Conservation (phyloP, 2,329 filamentous ascomycete species). For the Verticillium klebahnii region DNA sequence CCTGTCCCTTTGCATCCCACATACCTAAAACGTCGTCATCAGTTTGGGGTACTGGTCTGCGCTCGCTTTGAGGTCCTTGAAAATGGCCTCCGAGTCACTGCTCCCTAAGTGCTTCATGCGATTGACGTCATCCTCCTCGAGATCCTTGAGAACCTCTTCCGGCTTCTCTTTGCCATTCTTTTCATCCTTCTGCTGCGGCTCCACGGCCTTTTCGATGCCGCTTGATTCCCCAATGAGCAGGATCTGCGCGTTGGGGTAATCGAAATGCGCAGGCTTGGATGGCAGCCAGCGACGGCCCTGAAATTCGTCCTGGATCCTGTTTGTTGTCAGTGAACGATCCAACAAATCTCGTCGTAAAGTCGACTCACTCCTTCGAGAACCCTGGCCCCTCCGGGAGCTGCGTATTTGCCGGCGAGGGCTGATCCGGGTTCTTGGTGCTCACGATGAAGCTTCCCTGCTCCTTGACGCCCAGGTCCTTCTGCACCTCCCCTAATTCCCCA, state of each 20-base stretch:
- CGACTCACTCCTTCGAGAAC: constrained; percentile 63
- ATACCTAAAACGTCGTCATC: constrained; percentile 47
- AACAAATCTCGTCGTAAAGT: too few relatives aligned
- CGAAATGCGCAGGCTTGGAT: constrained; percentile 66
- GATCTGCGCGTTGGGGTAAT: constrained; percentile 72
- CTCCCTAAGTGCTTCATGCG: constrained; percentile 51
- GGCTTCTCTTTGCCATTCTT: constrained; percentile 59
- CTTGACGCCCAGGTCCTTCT: constrained; percentile 68
- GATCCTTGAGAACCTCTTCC: constrained; percentile 65
- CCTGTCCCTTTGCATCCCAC: neutral
- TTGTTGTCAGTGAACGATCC: neutral
- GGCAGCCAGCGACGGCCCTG: constrained; percentile 68
- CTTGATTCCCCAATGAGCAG: constrained; percentile 70
- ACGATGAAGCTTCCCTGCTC: constrained; percentile 72
- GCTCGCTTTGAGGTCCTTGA: constrained; percentile 38
- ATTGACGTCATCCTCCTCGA: constrained; percentile 70
- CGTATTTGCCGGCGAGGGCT: constrained; percentile 58
- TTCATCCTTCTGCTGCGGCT: constrained; percentile 50
- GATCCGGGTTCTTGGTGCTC: constrained; percentile 75
- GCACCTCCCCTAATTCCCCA: constrained; percentile 62
- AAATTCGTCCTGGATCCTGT: constrained; percentile 67
- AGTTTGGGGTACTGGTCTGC: constrained; percentile 61
- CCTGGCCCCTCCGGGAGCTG: constrained; percentile 60
- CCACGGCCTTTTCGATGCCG: constrained; percentile 50
- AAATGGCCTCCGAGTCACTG: constrained; percentile 41